Percentiles rank a stretch among this genome's conserved stretches.
These are phyloP conservation scores for Sporothrix luriei DNA, from an alignment of 2,329 filamentous ascomycete genomes.

Conservation along the genomic window DNA sequence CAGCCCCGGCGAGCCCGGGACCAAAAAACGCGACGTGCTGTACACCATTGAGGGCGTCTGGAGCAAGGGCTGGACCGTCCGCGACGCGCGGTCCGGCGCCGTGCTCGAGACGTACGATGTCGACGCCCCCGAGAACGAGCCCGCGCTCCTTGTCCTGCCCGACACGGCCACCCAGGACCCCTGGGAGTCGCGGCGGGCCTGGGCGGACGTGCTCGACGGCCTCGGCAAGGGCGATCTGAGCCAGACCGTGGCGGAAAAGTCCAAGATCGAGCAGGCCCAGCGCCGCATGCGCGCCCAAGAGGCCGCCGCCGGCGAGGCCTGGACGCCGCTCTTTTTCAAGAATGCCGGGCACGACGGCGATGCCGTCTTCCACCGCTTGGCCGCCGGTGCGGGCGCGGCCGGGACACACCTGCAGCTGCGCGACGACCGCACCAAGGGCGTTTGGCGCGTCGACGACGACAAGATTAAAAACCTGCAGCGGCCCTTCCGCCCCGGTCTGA, in stretches of 20 bases:
- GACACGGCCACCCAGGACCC: slow-evolving; percentile 72
- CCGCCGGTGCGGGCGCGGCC: slow-evolving; percentile 35
- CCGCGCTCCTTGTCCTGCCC: slow-evolving; percentile 43
- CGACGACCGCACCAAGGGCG: slow-evolving; percentile 46
- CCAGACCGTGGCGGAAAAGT: slow-evolving; percentile 69
- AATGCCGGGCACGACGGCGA: slow-evolving; percentile 39
- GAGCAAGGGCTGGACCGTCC: slow-evolving; percentile 48
- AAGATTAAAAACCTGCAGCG: slow-evolving; percentile 38
- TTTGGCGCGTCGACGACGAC: slow-evolving; percentile 44
- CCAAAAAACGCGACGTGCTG: slow-evolving; percentile 41
- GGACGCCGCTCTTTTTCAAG: slow-evolving; percentile 48
- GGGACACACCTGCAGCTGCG: slow-evolving; percentile 39
- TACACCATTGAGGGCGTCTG: slow-evolving; percentile 49
- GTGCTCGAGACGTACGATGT: slow-evolving; percentile 45
- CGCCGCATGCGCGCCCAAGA: slow-evolving; percentile 72
- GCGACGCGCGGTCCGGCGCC: slow-evolving; percentile 42
- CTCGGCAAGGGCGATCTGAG: slow-evolving; percentile 77
- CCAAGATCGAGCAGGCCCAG: slow-evolving; percentile 79
- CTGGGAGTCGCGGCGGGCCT: slow-evolving; percentile 78
- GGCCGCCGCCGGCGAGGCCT: slow-evolving; percentile 51
- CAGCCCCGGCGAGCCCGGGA: slow-evolving; percentile 42
- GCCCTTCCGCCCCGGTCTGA: slow-evolving; percentile 43
- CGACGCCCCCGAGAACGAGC: slow-evolving; percentile 43
- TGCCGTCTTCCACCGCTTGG: slow-evolving; percentile 42
- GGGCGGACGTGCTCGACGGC: slow-evolving; percentile 73